These are phyloP conservation scores for Fusarium annulatum DNA, from an alignment of 2,329 filamentous ascomycete genomes.

Conservation along the genomic window DNA sequence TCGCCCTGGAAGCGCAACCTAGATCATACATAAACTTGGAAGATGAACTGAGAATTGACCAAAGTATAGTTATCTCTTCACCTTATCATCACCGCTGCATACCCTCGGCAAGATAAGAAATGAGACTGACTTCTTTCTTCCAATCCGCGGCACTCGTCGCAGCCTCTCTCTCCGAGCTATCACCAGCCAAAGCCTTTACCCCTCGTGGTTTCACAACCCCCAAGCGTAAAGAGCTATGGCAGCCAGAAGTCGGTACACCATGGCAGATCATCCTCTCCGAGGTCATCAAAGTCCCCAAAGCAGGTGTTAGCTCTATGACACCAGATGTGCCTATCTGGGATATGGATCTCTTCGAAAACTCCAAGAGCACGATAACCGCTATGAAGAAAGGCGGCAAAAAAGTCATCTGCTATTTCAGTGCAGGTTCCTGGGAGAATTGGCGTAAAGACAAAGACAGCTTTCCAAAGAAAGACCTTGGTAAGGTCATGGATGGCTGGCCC, in stretches of 20 bases:
- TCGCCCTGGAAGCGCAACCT: no score
- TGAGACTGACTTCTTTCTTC: background rate
- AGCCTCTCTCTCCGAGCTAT: background rate
- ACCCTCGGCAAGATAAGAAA: background rate
- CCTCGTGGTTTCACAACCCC: background rate
- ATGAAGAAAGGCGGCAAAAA: slow-evolving; percentile 67
- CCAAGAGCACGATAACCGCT: slow-evolving; percentile 56
- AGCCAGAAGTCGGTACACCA: slow-evolving; percentile 60
- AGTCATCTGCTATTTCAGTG: slow-evolving; percentile 80
- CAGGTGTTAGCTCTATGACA: slow-evolving; percentile 36
- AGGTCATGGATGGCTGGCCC: slow-evolving; percentile 69
- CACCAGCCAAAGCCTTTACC: fast-evolving
- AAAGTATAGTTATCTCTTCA: no score
- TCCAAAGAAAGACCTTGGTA: slow-evolving; percentile 65
- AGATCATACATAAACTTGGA: no score
- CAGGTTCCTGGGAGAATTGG: slow-evolving; percentile 73
- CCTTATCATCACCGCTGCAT: background rate
- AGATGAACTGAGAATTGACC: no score
- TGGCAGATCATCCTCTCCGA: slow-evolving; percentile 71
- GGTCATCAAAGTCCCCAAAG: slow-evolving; percentile 52
- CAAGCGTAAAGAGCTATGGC: slow-evolving; percentile 53
- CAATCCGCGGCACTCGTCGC: background rate
- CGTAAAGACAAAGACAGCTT: slow-evolving; percentile 69
- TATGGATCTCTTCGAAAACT: slow-evolving; percentile 66
- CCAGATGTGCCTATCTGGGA: slow-evolving; percentile 61